Evolutionary conservation across 441 rosid species (phyloP).

Genomic region (Populus tomentosa): DNA sequence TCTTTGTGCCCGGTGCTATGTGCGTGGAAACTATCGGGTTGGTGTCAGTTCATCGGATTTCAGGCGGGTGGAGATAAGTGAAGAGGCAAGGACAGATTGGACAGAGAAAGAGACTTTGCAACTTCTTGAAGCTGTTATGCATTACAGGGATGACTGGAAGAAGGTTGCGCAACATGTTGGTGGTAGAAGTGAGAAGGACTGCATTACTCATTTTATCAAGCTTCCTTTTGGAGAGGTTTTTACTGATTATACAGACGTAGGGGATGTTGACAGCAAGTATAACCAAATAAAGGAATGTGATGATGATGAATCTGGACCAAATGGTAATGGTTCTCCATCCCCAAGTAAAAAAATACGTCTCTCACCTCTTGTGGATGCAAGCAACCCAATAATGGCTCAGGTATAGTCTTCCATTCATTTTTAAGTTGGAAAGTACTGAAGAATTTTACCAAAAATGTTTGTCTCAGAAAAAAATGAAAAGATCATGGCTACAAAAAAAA

Average conservation of each 20-base stretch:
- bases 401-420: constrained; percentile 28
- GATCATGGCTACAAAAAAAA: neutral
- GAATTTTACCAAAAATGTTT: neutral
- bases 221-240: constrained; percentile 85
- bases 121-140: constrained; percentile 79
- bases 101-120: constrained; percentile 79
- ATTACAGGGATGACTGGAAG: constrained; percentile 90
- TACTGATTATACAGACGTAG: constrained; percentile 38
- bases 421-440: neutral
- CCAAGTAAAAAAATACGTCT: constrained; percentile 57
- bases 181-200: constrained; percentile 84
- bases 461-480: neutral
- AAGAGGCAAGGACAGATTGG: constrained; percentile 75
- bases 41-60: constrained; percentile 84
- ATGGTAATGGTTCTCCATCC: constrained; percentile 24
- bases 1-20: constrained; percentile 95
- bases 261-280: constrained; percentile 32
- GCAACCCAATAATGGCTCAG: constrained; percentile 99
- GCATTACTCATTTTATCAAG: constrained; percentile 71
- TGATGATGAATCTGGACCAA: constrained; percentile 34
- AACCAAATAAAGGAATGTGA: constrained; percentile 28
- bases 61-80: constrained; percentile 82
- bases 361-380: constrained; percentile 91
- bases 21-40: constrained; percentile 73
- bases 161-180: constrained; percentile 78